These are phyloP conservation scores for Neonothopanus nambi DNA, from an alignment of 1,284 basidiomycete species.

Conservation along the genomic window DNA sequence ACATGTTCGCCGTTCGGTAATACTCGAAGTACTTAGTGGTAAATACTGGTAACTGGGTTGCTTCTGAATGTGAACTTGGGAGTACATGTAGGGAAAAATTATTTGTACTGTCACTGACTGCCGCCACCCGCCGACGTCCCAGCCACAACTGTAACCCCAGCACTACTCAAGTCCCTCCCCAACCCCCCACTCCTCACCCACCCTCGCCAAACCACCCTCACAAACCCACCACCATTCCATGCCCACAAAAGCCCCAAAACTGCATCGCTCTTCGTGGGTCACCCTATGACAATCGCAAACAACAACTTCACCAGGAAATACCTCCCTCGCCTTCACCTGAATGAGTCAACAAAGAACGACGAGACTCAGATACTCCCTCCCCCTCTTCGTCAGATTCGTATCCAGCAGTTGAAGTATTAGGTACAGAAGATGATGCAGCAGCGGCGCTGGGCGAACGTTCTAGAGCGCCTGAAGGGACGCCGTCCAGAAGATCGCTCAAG, in stretches of 20 bases:
- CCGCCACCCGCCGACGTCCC: too few species aligned
- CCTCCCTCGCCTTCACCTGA: slow-evolving; percentile 38
- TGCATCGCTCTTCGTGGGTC: slow-evolving; percentile 42
- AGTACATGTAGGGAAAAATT: too few species aligned
- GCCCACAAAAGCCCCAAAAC: slow-evolving; percentile 5
- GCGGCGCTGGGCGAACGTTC: slow-evolving; percentile 37
- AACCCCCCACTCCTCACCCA: slow-evolving; percentile 13
- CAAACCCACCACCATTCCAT: slow-evolving; percentile 11
- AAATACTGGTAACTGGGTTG: too few species aligned
- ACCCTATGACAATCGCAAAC: slow-evolving; percentile 52
- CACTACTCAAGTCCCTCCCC: slow-evolving; percentile 9
- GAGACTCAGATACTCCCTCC: slow-evolving; percentile 26
- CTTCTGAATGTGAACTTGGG: too few species aligned
- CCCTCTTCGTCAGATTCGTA: slow-evolving; percentile 39
- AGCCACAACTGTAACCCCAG: not conserved
- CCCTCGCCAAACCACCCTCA: slow-evolving; percentile 15
- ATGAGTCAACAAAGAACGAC: slow-evolving; percentile 48
- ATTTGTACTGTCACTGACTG: too few species aligned
- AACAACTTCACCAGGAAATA: slow-evolving; percentile 50
- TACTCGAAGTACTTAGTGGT: too few species aligned
- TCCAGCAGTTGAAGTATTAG: not conserved
- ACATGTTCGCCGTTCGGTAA: too few species aligned
- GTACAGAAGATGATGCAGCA: slow-evolving; percentile 22
- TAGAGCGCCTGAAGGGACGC: slow-evolving; percentile 52
- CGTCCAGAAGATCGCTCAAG: slow-evolving; percentile 50